phyloP scores from a whole-genome alignment of 257 asterid genomes.

The Nicotiana attenuata region DNA sequence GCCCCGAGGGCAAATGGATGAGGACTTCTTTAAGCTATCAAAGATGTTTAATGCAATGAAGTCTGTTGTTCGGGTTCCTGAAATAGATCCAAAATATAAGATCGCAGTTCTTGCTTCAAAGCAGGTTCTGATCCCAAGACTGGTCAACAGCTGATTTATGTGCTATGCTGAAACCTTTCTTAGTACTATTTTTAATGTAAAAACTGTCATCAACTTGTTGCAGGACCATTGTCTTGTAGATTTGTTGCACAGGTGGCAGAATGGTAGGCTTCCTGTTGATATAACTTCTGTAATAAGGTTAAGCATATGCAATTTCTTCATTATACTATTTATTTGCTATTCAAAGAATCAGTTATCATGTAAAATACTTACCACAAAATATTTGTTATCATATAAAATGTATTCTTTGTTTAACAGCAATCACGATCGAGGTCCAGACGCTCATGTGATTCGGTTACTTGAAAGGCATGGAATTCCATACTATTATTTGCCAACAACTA shows the following conservation, averaged over 20 bases:
- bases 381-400: neutral
- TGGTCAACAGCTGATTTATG: neutral
- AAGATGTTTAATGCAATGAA: conserved; percentile 65
- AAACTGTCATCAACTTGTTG: neutral
- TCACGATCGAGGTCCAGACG: conserved; percentile 69
- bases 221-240: conserved; percentile 95
- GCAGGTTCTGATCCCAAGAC: conserved; percentile 44
- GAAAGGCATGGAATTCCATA: conserved; percentile 87
- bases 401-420: conserved; percentile 45
- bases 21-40: conserved; percentile 63
- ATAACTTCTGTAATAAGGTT: conserved; percentile 78
- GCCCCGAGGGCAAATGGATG: conserved; percentile 72
- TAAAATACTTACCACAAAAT: neutral
- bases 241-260: conserved; percentile 89
- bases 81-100: conserved; percentile 67
- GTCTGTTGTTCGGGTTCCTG: conserved; percentile 79
- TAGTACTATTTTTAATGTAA: neutral
- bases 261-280: conserved; percentile 76
- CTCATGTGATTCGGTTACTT: conserved; percentile 79
- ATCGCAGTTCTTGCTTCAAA: conserved; percentile 83
- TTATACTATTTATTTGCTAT: conserved; percentile 1
- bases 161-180: neutral
- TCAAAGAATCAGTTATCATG: conserved; percentile 8
- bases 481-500: conserved; percentile 44
- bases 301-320: conserved; percentile 5